Conservation (phyloP, 2,329 filamentous ascomycete species). For the Aureobasidium vineae region DNA sequence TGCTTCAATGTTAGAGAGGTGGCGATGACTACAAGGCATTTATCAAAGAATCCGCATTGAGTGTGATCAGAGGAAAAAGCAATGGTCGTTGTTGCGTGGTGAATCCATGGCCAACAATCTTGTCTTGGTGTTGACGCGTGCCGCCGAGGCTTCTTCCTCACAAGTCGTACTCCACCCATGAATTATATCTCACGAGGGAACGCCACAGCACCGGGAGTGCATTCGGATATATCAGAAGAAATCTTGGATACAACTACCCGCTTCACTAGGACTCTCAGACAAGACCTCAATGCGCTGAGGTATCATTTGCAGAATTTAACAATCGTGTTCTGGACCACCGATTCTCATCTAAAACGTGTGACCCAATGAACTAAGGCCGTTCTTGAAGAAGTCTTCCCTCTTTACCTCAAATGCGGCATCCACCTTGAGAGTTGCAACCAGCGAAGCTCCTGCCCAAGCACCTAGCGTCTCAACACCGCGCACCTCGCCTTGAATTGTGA, state of each 20-base stretch:
- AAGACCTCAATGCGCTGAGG: neutral
- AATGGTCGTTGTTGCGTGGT: no score
- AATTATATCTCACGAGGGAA: no score
- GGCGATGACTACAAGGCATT: no score
- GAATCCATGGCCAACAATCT: neutral
- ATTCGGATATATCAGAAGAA: no score
- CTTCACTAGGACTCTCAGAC: neutral
- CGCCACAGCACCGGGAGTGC: no score
- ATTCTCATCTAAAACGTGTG: neutral
- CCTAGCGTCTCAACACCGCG: constrained; percentile 68
- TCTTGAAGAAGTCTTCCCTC: constrained; percentile 66
- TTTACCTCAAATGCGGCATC: constrained; percentile 69
- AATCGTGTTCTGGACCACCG: neutral
- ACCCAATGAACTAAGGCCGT: constrained; percentile 48
- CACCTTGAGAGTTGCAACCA: constrained; percentile 66
- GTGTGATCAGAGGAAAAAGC: no score
- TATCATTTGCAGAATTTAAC: neutral
- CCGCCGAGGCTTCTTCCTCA: neutral
- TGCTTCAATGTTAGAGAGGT: no score
- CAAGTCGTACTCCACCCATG: no score
- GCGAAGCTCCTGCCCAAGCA: constrained; percentile 70
- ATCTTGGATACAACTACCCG: neutral
- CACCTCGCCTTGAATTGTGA: constrained; percentile 56
- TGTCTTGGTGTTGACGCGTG: neutral
- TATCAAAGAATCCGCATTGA: no score